Conservation (phyloP, 257 asterid genomes). For the Penstemon newberryi region DNA sequence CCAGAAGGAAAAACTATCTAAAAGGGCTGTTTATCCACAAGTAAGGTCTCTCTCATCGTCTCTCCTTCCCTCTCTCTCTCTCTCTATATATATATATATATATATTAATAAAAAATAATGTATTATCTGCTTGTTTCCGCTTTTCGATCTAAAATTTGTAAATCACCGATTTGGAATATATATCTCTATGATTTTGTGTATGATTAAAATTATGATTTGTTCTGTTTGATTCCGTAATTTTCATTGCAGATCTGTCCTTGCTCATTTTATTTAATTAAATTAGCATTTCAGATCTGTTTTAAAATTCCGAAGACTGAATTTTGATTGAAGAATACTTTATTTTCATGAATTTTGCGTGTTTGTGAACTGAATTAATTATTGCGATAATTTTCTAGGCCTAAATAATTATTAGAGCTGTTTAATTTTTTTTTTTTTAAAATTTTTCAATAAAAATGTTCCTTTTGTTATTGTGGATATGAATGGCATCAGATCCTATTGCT, state of each 20-base stretch:
- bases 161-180: not conserved
- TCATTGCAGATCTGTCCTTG: constrained; percentile 39
- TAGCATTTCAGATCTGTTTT: constrained; percentile 53
- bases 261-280: not conserved
- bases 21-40: constrained; percentile 83
- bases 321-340: not conserved
- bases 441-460: not conserved
- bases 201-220: constrained; percentile 18
- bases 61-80: constrained; percentile 12
- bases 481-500: constrained; percentile 27
- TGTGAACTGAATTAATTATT: not conserved
- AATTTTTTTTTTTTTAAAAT: not conserved
- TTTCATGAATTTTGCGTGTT: constrained; percentile 18
- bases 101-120: not conserved
- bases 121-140: constrained; percentile 39
- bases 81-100: constrained; percentile 28
- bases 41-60: constrained; percentile 63
- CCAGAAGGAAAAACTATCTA: constrained; percentile 66
- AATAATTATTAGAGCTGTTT: constrained; percentile 4
- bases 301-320: constrained; percentile 34
- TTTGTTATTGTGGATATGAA: not conserved
- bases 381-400: too few species aligned
- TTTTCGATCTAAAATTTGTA: constrained; percentile 19
- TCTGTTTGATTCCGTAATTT: constrained; percentile 26
- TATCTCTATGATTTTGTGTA: not conserved